These are phyloP conservation scores for Trichoderma afroharzianum DNA, from an alignment of 2,329 filamentous ascomycete species.

Conservation along the genomic window DNA sequence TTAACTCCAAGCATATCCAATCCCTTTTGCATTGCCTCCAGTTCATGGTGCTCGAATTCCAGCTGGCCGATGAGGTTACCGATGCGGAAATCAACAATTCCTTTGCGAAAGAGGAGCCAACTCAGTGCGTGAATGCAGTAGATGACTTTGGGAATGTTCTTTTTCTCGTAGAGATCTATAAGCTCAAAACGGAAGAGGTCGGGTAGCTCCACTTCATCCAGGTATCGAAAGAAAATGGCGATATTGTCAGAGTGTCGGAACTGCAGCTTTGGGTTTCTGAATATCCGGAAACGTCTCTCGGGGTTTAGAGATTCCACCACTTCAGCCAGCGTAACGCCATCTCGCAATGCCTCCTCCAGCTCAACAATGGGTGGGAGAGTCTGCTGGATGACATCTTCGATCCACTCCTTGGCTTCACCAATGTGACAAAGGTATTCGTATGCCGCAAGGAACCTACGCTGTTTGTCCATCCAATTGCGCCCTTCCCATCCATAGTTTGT, in stretches of 20 bases:
- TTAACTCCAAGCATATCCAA: constrained; percentile 90
- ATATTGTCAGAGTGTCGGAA: constrained; percentile 98
- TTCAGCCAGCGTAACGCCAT: constrained; percentile 92
- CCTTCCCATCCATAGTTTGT: constrained; percentile 68
- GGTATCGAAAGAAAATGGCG: constrained; percentile 88
- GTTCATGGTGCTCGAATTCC: constrained; percentile 94
- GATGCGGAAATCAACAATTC: constrained; percentile 92
- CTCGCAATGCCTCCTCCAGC: constrained; percentile 84
- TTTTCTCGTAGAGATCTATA: constrained; percentile 98
- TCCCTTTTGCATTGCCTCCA: constrained; percentile 95
- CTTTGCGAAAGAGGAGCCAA: constrained; percentile 94
- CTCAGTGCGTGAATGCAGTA: constrained; percentile 97
- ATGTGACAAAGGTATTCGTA: constrained; percentile 99
- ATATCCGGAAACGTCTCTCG: constrained; percentile 73
- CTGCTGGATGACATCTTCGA: constrained; percentile 82
- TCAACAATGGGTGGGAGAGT: constrained; percentile 89
- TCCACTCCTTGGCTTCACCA: constrained; percentile 98
- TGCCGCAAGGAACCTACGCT: constrained; percentile 90
- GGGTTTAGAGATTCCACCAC: constrained; percentile 87
- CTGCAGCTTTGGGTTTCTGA: constrained; percentile 78
- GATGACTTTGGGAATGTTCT: constrained; percentile 98
- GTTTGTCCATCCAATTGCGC: constrained; percentile 98
- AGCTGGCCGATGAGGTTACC: constrained; percentile 95
- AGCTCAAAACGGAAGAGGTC: constrained; percentile 96
- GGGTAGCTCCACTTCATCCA: constrained; percentile 86